phyloP scores from a whole-genome alignment of 352 stramenopile species.

The Globisporangium solare region DNA sequence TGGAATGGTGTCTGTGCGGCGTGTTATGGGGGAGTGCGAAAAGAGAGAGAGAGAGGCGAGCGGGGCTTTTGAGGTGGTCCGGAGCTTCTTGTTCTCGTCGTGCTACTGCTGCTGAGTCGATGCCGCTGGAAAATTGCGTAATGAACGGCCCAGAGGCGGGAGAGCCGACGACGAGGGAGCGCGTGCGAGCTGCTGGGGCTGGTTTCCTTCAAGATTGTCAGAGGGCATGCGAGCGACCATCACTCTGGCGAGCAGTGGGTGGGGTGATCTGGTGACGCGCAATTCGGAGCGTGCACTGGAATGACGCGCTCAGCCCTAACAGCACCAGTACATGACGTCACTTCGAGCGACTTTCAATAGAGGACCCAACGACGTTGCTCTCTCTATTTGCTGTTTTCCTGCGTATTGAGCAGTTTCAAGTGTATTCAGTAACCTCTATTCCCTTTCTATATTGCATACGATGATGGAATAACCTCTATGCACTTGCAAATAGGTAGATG shows the following conservation, averaged over 20 bases:
- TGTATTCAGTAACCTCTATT: not conserved
- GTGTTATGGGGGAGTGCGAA: not conserved
- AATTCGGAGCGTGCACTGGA: constrained; percentile 6
- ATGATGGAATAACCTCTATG: not conserved
- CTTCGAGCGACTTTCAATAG: not conserved
- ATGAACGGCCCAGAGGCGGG: constrained; percentile 3
- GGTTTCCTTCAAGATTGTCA: constrained; percentile 5
- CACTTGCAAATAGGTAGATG: not conserved
- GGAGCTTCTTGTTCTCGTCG: not conserved
- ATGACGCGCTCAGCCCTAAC: constrained; percentile 24
- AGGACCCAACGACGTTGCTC: not conserved
- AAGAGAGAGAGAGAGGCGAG: not conserved
- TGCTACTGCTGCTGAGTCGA: constrained; percentile 2
- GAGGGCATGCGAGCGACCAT: constrained; percentile 17
- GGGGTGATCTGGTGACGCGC: constrained; percentile 26
- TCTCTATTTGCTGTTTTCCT: constrained; percentile 7
- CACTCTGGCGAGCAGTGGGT: constrained; percentile 10
- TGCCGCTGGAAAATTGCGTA: constrained; percentile 1
- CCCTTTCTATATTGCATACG: not conserved
- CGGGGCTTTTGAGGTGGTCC: not conserved
- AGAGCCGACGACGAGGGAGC: constrained; percentile 6
- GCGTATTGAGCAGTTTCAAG: not conserved
- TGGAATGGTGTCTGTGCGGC: not conserved
- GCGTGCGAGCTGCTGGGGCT: constrained; percentile 9
- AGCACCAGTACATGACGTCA: constrained; percentile 12